Evolutionary conservation across 306 rosid species (phyloP).

Genomic region (Cucurbita pepo): DNA sequence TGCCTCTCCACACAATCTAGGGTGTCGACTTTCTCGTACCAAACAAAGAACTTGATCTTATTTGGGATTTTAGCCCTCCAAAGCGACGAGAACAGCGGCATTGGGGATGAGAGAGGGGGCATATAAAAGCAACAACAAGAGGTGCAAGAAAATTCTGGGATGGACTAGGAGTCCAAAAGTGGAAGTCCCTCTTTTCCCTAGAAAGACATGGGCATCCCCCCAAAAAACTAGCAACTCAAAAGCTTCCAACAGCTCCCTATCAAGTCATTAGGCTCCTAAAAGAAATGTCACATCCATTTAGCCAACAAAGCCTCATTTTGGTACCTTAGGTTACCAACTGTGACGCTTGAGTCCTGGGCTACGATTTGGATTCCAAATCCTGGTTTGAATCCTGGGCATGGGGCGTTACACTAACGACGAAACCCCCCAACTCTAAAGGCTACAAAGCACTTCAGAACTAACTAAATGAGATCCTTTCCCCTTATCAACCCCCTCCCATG

Average conservation of each 20-base stretch:
- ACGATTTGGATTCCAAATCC: too few relatives aligned
- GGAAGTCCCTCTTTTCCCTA: neutral
- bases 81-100: neutral
- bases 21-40: neutral
- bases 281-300: neutral
- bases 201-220: neutral
- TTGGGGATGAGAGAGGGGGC: neutral
- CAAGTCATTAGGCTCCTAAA: neutral
- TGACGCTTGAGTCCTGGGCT: too few relatives aligned
- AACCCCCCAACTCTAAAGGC: neutral
- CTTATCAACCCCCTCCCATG: neutral
- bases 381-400: too few relatives aligned
- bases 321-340: neutral
- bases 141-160: neutral
- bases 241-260: too few relatives aligned
- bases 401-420: too few relatives aligned
- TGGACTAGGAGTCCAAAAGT: neutral
- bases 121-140: neutral
- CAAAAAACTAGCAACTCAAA: neutral
- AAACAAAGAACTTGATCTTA: neutral
- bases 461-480: neutral
- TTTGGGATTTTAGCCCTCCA: neutral
- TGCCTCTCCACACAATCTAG: neutral
- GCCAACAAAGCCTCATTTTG: neutral
- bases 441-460: neutral